Evolutionary conservation across 2,329 filamentous ascomycete species (phyloP).

Genomic region (Aspergillus oerlinghausenensis): DNA sequence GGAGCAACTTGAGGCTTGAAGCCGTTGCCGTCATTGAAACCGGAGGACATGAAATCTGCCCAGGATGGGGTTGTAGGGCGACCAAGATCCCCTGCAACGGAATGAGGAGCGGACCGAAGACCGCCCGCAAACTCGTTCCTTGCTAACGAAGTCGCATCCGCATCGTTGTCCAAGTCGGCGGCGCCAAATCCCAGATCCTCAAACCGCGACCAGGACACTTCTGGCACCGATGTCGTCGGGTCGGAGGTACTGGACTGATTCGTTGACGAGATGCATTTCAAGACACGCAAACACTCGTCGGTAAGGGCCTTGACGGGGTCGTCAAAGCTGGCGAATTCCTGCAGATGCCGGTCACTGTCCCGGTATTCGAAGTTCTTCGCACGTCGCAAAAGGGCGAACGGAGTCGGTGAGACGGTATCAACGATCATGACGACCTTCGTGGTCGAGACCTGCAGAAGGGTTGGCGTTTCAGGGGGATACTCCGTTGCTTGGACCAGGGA

Average conservation of each 20-base stretch:
- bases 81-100: slow-evolving; percentile 61
- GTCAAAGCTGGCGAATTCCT: slow-evolving; percentile 80
- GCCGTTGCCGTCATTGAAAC: slow-evolving; percentile 76
- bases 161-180: slow-evolving; percentile 61
- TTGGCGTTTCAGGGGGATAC: slow-evolving; percentile 79
- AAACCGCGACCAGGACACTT: slow-evolving; percentile 95
- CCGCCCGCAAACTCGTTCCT: slow-evolving; percentile 43
- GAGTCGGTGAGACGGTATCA: slow-evolving; percentile 87
- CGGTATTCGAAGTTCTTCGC: slow-evolving; percentile 95
- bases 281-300: slow-evolving; percentile 87
- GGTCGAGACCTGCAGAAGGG: slow-evolving; percentile 71
- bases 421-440: slow-evolving; percentile 96
- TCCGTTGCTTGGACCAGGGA: slow-evolving; percentile 87
- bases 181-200: slow-evolving; percentile 91
- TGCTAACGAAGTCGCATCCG: slow-evolving; percentile 25
- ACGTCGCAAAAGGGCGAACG: slow-evolving; percentile 82
- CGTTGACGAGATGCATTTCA: slow-evolving; percentile 79
- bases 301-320: slow-evolving; percentile 85
- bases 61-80: slow-evolving; percentile 94
- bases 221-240: slow-evolving; percentile 66
- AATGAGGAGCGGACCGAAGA: slow-evolving; percentile 62
- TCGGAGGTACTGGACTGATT: slow-evolving; percentile 78
- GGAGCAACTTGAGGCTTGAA: slow-evolving; percentile 56
- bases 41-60: slow-evolving; percentile 94
- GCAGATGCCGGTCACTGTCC: slow-evolving; percentile 78